Conservation (phyloP, 257 asterid genomes). For the Fraxinus pennsylvanica region DNA sequence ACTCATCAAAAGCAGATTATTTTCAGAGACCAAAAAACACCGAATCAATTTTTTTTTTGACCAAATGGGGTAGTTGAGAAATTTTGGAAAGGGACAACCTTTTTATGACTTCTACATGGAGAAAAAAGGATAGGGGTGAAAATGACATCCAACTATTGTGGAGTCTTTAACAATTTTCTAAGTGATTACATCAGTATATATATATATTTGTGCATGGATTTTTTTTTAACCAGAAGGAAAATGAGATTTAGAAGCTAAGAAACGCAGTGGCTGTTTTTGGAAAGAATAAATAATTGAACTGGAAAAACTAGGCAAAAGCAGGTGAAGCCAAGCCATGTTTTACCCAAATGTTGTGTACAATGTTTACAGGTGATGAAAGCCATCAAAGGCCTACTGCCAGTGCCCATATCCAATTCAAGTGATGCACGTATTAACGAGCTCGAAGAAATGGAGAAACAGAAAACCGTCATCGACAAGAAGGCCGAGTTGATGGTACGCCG, state of each 20-base stretch:
- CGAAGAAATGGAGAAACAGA: constrained; percentile 60
- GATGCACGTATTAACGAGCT: constrained; percentile 61
- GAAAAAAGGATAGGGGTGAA: constrained; percentile 9
- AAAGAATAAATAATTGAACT: background rate
- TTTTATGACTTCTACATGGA: background rate
- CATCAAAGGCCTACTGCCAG: constrained; percentile 61
- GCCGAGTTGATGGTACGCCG: constrained; percentile 52
- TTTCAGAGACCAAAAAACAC: constrained; percentile 25
- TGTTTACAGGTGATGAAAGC: constrained; percentile 86
- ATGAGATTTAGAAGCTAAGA: background rate
- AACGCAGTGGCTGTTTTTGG: no score
- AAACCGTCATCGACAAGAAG: constrained; percentile 54
- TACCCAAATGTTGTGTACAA: constrained; percentile 55
- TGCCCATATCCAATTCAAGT: constrained; percentile 30
- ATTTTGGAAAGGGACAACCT: no score
- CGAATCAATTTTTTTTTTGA: background rate
- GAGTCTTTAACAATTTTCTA: constrained; percentile 4
- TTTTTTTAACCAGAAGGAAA: background rate
- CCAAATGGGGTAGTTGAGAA: background rate
- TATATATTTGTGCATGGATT: no score
- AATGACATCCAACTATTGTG: constrained; percentile 29
- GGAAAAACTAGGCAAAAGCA: constrained; percentile 2
- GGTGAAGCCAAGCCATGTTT: constrained; percentile 47
- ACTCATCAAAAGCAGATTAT: constrained; percentile 42
- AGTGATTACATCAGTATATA: background rate